phyloP scores from a whole-genome alignment of 371 early-diverging fungal genomes.

The Paraphysoderma sedebokerense region DNA sequence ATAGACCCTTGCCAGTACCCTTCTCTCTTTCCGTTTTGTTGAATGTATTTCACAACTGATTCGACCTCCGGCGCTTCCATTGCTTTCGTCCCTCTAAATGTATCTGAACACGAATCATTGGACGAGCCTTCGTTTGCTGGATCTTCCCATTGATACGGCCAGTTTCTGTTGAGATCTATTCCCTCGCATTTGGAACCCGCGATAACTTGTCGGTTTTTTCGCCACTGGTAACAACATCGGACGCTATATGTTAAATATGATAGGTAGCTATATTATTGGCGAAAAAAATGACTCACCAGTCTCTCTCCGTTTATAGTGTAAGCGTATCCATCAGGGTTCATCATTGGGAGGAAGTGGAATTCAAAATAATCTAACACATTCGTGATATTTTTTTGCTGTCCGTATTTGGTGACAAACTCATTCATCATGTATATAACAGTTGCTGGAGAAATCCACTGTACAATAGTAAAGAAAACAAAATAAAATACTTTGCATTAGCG shows the following conservation, averaged over 20 bases:
- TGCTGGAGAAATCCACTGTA: too few relatives aligned
- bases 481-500: too few relatives aligned
- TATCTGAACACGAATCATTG: slow-evolving; percentile 16
- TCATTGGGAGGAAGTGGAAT: slow-evolving; percentile 4
- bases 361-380: slow-evolving; percentile 1
- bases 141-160: slow-evolving; percentile 15
- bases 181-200: slow-evolving; percentile 15
- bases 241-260: background rate
- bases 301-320: slow-evolving; percentile 9
- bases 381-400: too few relatives aligned
- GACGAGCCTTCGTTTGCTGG: slow-evolving; percentile 10
- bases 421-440: too few relatives aligned
- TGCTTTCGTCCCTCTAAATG: slow-evolving; percentile 16
- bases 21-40: slow-evolving; percentile 8
- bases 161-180: slow-evolving; percentile 14
- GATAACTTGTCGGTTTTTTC: slow-evolving; percentile 29
- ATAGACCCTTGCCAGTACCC: slow-evolving; percentile 15
- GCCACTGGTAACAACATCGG: slow-evolving; percentile 13
- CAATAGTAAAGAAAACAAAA: too few relatives aligned
- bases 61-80: slow-evolving; percentile 19
- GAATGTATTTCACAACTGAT: slow-evolving; percentile 24
- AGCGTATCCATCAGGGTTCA: slow-evolving; percentile 27
- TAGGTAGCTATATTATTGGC: slow-evolving; percentile 6
- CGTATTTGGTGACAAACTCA: too few relatives aligned
- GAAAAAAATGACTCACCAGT: slow-evolving; percentile 5